Base-by-base conservation (phyloP, 371 early-diverging fungal genomes). In the Nematocida parisii region DNA sequence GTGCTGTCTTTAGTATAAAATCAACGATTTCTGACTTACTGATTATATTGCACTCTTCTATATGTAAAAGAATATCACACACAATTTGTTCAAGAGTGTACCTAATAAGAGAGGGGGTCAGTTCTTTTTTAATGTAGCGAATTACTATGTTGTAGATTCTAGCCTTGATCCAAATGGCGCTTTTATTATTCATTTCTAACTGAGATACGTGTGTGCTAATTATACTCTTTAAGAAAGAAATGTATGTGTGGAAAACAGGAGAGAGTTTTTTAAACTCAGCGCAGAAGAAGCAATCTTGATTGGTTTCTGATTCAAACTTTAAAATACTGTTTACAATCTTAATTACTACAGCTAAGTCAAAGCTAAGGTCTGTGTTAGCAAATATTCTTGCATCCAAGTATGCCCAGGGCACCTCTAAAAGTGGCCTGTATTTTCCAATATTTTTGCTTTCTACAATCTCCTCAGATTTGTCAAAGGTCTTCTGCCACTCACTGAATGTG, bases 351-450 rank as follows among this genome's bases (percentile, higher is more conserved):
- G 7, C 15, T 22, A 64, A 6, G 64, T 64, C 64, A 45, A 64
- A 45, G 15, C 22, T 64, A 39, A 64, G 64, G 27, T 64, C 64
- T n/a, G 64, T 64, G 64, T 45, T 44, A 15, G 64, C 64, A 64
- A 64, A 64, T 5, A 64, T 45, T 45, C 64, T 64, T 39, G 64
- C 39, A 45, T 64, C 64, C 1, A 64, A 42, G 42, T 64, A 64
- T 13, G 22, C 27, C 64, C 64, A 64, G 13, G 64, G 64, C 7
- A 64, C 42, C 42, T 22, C 15, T 20, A 1, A 18, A 11, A 60
- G 52, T 9, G 13, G 18, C 3, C 1, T 18, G 18, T 9, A 50
- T 9, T 18, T 50, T 18, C 1, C 52, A 9, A 13, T 9, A 18
- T 4, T 50, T 9, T 1, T 9, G 52, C 9, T 50, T 9, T 9